These are phyloP conservation scores for Dichotomopilus funicola DNA, from an alignment of 2,329 filamentous ascomycete genomes.

Conservation along the genomic window DNA sequence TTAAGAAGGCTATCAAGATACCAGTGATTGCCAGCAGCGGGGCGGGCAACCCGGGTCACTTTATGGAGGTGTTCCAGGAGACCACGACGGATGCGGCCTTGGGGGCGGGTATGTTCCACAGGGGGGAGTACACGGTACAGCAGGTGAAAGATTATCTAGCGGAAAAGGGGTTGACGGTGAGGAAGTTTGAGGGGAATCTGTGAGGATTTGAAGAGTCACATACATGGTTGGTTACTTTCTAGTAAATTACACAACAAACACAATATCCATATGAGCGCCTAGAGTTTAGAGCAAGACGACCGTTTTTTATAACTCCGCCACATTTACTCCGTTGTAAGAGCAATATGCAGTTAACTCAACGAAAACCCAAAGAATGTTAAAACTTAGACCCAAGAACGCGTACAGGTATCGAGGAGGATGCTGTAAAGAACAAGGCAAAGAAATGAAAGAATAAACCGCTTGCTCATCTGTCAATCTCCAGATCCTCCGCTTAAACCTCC, in stretches of 20 bases:
- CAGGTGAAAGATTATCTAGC: conserved; percentile 83
- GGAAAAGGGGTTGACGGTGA: conserved; percentile 66
- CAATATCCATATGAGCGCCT: no score
- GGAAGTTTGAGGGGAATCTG: conserved; percentile 62
- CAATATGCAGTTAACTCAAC: no score
- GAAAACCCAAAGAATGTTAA: no score
- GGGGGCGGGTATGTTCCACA: conserved; percentile 95
- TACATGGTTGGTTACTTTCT: no score
- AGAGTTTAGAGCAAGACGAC: no score
- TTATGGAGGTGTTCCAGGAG: conserved; percentile 79
- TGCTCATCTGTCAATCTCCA: background rate
- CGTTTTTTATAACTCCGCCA: no score
- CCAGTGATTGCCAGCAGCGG: conserved; percentile 94
- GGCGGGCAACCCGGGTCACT: conserved; percentile 81
- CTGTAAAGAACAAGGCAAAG: no score
- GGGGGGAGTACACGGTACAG: conserved; percentile 88
- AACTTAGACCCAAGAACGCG: no score
- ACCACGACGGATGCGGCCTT: conserved; percentile 87
- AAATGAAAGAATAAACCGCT: no score
- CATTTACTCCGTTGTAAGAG: no score
- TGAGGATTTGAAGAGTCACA: conserved; percentile 6
- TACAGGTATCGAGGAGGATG: no score
- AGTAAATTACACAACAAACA: no score
- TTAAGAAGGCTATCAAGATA: conserved; percentile 81
- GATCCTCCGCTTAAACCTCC: conserved; percentile 55